Conservation (phyloP, 768 basidiomycete genomes). For the Phallus indusiatus region DNA sequence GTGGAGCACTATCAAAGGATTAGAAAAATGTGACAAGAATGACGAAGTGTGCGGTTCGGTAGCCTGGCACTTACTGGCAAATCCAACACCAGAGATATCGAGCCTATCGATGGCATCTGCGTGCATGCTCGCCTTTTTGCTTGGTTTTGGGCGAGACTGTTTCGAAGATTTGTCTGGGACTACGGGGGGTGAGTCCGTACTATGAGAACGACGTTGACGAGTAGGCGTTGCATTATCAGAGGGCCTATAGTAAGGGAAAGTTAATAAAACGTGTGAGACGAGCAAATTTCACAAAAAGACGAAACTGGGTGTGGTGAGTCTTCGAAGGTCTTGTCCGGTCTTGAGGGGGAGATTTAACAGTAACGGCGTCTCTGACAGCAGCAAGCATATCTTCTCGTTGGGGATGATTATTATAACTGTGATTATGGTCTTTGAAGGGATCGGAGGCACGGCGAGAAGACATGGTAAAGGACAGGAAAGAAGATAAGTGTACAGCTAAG, state of each 20-base stretch:
- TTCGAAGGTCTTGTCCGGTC: conserved; percentile 37
- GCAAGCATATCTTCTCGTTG: conserved; percentile 42
- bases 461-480: background rate
- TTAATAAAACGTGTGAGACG: conserved; percentile 24
- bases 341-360: conserved; percentile 34
- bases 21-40: conserved; percentile 15
- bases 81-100: conserved; percentile 73
- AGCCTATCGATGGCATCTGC: conserved; percentile 87
- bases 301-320: conserved; percentile 42
- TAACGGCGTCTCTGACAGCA: conserved; percentile 62
- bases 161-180: conserved; percentile 34
- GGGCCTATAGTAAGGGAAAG: conserved; percentile 13
- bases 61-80: conserved; percentile 47
- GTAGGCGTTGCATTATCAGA: conserved; percentile 18
- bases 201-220: conserved; percentile 35
- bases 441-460: conserved; percentile 7
- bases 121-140: conserved; percentile 68
- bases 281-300: conserved; percentile 18
- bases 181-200: conserved; percentile 37
- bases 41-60: conserved; percentile 3
- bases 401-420: conserved; percentile 14
- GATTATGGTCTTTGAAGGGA: conserved; percentile 8
- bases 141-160: conserved; percentile 32
- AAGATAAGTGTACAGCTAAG: background rate
- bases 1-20: conserved; percentile 59